These are phyloP conservation scores for Monosporascus sp. DNA, from an alignment of 2,329 filamentous ascomycete species.

Conservation along the genomic window DNA sequence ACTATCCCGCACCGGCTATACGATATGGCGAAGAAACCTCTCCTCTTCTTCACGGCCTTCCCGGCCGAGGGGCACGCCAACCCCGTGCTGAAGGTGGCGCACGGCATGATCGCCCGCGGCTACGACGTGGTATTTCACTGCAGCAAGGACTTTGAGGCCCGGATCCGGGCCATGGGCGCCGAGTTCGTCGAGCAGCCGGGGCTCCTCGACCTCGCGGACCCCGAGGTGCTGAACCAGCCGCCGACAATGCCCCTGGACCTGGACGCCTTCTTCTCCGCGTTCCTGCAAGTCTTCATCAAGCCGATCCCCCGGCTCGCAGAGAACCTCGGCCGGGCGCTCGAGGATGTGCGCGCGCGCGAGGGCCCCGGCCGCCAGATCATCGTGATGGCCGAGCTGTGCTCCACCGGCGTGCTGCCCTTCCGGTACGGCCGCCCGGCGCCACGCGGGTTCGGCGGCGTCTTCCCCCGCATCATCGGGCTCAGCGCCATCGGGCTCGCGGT, in stretches of 20 bases:
- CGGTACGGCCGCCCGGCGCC: conserved; percentile 31
- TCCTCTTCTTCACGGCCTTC: conserved; percentile 15
- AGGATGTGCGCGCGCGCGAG: conserved; percentile 25
- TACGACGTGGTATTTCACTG: conserved; percentile 34
- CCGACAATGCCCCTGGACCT: conserved; percentile 9
- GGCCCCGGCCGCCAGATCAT: conserved; percentile 32
- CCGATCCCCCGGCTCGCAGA: conserved; percentile 27
- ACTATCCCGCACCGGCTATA: no score
- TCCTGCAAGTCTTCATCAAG: conserved; percentile 29
- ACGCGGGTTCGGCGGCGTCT: conserved; percentile 25
- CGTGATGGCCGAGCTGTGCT: conserved; percentile 36
- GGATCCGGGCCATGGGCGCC: conserved; percentile 28
- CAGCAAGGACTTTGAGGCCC: conserved; percentile 20
- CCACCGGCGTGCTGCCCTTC: conserved; percentile 32
- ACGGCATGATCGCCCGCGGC: conserved; percentile 25
- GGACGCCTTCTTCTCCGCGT: conserved; percentile 22
- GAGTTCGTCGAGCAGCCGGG: conserved; percentile 19
- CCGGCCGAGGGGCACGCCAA: conserved; percentile 15
- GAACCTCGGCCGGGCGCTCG: conserved; percentile 29
- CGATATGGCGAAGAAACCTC: conserved; percentile 12
- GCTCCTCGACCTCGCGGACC: not conserved
- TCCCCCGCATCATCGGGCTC: conserved; percentile 33
- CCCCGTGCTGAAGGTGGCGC: conserved; percentile 23
- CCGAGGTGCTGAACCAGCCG: not conserved
- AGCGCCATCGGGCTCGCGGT: conserved; percentile 31